Conservation (phyloP, 2,329 filamentous ascomycete species). For the Penicillium italicum region DNA sequence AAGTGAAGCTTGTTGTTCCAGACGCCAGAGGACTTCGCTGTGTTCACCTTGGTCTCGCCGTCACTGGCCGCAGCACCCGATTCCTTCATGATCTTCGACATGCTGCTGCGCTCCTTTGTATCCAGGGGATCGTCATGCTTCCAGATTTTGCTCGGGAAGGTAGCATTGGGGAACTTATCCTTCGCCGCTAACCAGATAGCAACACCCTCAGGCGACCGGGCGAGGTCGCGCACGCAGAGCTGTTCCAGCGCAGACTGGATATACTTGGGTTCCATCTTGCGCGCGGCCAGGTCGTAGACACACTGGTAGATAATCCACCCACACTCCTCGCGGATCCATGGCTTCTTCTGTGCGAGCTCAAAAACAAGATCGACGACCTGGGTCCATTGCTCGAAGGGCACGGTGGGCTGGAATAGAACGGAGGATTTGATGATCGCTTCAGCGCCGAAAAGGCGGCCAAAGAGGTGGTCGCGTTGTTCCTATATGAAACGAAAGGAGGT, state of each 20-base stretch:
- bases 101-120: constrained; percentile 61
- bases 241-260: constrained; percentile 61
- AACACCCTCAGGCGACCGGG: constrained; percentile 81
- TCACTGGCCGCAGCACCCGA: constrained; percentile 34
- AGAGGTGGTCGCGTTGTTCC: constrained; percentile 80
- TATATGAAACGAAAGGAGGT: constrained; percentile 53
- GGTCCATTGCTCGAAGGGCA: constrained; percentile 50
- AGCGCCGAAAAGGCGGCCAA: constrained; percentile 82
- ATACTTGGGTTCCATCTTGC: constrained; percentile 44
- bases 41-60: constrained; percentile 28
- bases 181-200: constrained; percentile 78
- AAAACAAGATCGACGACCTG: constrained; percentile 69
- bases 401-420: constrained; percentile 60
- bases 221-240: constrained; percentile 62
- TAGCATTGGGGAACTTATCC: constrained; percentile 60
- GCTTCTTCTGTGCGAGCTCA: constrained; percentile 72
- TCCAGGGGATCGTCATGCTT: constrained; percentile 67
- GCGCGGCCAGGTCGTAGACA: constrained; percentile 52
- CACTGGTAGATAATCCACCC: constrained; percentile 76
- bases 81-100: constrained; percentile 78
- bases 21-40: constrained; percentile 55
- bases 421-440: constrained; percentile 80
- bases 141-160: constrained; percentile 70
- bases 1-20: constrained; percentile 82
- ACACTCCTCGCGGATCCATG: constrained; percentile 86